Evolutionary conservation across 257 asterid genomes (phyloP).

Genomic region (Leptodermis oblonga): DNA sequence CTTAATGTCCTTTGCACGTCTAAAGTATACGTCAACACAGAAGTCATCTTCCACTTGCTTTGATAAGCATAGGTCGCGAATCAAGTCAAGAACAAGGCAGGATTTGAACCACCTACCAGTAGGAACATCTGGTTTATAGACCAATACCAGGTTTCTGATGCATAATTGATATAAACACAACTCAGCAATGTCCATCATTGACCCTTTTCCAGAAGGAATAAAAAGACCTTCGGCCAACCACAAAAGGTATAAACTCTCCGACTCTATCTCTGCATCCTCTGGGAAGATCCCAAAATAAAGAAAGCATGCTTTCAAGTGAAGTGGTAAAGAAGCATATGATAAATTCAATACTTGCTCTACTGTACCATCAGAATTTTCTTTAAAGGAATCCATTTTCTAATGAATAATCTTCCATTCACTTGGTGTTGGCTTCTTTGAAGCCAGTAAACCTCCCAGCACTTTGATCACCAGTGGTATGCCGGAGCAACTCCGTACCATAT

Average conservation of each 20-base stretch:
- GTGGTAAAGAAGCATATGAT: not conserved
- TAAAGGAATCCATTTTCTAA: not conserved
- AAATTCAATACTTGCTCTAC: not conserved
- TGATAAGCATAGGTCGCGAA: not conserved
- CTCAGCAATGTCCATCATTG: slow-evolving; percentile 12
- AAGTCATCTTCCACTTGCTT: not conserved
- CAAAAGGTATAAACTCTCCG: not conserved
- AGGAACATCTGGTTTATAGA: not conserved
- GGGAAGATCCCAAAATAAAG: not conserved
- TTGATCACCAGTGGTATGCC: not conserved
- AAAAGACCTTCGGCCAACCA: slow-evolving; percentile 12
- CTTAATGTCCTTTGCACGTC: not conserved
- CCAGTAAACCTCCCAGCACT: not conserved
- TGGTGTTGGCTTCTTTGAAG: not conserved
- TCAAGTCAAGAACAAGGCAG: slow-evolving; percentile 1
- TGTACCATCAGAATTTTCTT: not conserved
- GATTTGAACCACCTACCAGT: slow-evolving; percentile 4
- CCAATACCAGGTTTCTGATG: not conserved
- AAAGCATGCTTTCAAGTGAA: not conserved
- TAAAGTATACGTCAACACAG: not conserved
- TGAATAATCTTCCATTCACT: not conserved
- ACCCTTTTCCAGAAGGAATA: not conserved
- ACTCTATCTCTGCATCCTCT: not conserved
- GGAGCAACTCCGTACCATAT: not conserved
- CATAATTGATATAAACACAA: not conserved